Conservation (phyloP, 2,329 filamentous ascomycete genomes). For the Coniochaeta prunicola region DNA sequence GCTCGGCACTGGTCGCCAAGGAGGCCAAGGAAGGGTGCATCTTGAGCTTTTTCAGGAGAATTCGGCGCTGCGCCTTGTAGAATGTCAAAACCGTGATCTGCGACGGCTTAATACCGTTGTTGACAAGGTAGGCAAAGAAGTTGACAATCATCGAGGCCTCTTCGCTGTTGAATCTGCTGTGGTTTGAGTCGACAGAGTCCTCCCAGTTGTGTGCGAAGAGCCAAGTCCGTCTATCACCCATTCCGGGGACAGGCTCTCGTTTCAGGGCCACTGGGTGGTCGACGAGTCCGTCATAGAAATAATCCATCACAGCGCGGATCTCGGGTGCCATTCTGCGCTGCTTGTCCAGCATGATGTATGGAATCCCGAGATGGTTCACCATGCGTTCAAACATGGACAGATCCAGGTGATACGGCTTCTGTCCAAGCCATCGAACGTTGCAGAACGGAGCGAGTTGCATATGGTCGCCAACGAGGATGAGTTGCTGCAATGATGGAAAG, state of each 20-base stretch:
- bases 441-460: constrained; percentile 69
- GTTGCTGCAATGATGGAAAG: constrained; percentile 43
- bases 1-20: constrained; percentile 13
- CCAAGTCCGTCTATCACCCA: constrained; percentile 26
- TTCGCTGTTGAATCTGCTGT: constrained; percentile 59
- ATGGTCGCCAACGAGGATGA: constrained; percentile 66
- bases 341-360: constrained; percentile 55
- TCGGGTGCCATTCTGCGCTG: constrained; percentile 55
- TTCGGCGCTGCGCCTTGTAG: constrained; percentile 75
- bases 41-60: constrained; percentile 44
- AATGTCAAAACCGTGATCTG: constrained; percentile 80
- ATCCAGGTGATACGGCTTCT: constrained; percentile 57
- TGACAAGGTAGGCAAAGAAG: constrained; percentile 64
- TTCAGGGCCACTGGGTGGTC: constrained; percentile 36
- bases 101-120: constrained; percentile 52
- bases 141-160: constrained; percentile 73
- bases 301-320: constrained; percentile 35
- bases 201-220: constrained; percentile 48
- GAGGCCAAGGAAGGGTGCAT: constrained; percentile 17
- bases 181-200: constrained; percentile 55
- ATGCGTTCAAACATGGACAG: constrained; percentile 76
- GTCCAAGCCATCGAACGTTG: constrained; percentile 50
- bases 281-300: constrained; percentile 36
- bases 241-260: constrained; percentile 35
- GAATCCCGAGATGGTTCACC: constrained; percentile 51